phyloP scores from a whole-genome alignment of 805 yeast species.

The Barnettozyma sucrosica region DNA sequence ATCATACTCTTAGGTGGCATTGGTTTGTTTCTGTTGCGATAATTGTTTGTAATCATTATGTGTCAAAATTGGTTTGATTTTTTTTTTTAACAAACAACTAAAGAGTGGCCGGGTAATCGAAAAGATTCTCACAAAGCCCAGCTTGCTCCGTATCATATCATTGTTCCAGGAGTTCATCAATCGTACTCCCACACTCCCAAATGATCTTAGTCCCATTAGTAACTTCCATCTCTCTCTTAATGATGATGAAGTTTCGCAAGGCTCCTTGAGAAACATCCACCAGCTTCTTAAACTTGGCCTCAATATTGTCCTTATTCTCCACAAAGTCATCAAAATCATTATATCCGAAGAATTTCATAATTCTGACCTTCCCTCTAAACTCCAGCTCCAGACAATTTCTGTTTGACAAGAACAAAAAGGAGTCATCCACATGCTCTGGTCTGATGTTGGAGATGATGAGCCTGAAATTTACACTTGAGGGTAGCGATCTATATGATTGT shows the following conservation, averaged over 20 bases:
- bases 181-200: conserved; percentile 12
- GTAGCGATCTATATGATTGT: conserved; percentile 9
- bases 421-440: not conserved
- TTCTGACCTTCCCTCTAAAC: conserved; percentile 11
- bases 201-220: conserved; percentile 9
- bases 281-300: not conserved
- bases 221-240: conserved; percentile 4
- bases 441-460: conserved; percentile 15
- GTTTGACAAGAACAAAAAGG: conserved; percentile 5
- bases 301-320: not conserved
- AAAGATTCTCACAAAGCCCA: too few species aligned
- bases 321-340: conserved; percentile 7
- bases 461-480: conserved; percentile 12
- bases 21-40: not conserved
- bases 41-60: not conserved
- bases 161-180: conserved; percentile 7
- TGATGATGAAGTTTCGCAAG: not conserved
- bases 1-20: conserved; percentile 1
- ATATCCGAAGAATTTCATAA: conserved; percentile 13
- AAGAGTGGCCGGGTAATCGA: not conserved
- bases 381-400: conserved; percentile 16
- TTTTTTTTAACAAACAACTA: not conserved
- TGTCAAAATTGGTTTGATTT: not conserved
- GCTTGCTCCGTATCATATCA: too few species aligned
- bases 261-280: not conserved